Percentiles rank a stretch among this genome's conserved stretches.
Evolutionary conservation across 169 alveolate genomes (phyloP).

Genomic region (Plasmodium falciparum): DNA sequence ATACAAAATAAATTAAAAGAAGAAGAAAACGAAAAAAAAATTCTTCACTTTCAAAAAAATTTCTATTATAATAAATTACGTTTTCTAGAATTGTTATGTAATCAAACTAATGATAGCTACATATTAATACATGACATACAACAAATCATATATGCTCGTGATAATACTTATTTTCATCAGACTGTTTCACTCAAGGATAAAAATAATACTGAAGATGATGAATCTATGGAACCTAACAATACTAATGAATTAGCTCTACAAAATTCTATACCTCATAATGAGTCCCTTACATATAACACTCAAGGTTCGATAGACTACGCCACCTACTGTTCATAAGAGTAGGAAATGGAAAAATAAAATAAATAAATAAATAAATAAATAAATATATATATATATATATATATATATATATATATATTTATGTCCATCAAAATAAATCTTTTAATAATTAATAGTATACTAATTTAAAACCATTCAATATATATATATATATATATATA

Average conservation of each 20-base stretch:
- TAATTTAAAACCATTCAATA: too few relatives aligned
- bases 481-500: too few relatives aligned
- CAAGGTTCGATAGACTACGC: constrained; percentile 3
- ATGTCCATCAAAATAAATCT: not conserved
- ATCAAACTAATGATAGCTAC: constrained; percentile 81
- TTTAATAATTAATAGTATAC: not conserved
- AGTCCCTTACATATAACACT: not conserved
- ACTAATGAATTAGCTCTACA: not conserved
- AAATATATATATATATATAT: not conserved
- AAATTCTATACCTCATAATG: not conserved
- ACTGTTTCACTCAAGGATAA: constrained; percentile 42
- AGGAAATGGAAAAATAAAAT: not conserved
- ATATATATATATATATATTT: not conserved
- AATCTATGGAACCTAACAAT: not conserved
- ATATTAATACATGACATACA: constrained; percentile 47
- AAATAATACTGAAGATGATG: not conserved
- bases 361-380: not conserved
- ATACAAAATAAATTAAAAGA: constrained; percentile 84
- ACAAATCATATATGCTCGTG: constrained; percentile 73
- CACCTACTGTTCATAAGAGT: not conserved
- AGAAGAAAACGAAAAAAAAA: constrained; percentile 87
- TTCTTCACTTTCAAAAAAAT: constrained; percentile 92
- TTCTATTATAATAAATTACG: constrained; percentile 94
- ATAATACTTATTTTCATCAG: constrained; percentile 63
- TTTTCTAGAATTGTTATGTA: constrained; percentile 91